These are phyloP conservation scores for Gilbertella persicaria DNA, from an alignment of 371 early-diverging fungal species.

Conservation along the genomic window DNA sequence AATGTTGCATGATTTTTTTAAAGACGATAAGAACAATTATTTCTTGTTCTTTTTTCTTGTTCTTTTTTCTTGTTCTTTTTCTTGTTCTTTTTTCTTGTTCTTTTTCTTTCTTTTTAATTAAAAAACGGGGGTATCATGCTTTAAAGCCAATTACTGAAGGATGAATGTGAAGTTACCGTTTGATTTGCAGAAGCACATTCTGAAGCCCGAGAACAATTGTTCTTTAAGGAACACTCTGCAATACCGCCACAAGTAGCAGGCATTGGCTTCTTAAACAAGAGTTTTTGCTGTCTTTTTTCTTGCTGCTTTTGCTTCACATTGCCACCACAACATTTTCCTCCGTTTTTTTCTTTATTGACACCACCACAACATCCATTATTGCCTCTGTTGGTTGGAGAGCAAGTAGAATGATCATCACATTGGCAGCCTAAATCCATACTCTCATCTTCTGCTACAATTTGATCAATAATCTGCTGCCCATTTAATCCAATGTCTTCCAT, in stretches of 20 bases:
- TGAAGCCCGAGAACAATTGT: conserved; percentile 23
- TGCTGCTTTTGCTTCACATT: conserved; percentile 10
- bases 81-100: too few relatives aligned
- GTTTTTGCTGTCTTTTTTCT: conserved; percentile 4
- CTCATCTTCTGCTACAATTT: conserved; percentile 8
- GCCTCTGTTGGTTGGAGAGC: conserved; percentile 13
- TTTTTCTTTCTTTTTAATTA: too few relatives aligned
- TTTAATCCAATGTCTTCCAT: not conserved
- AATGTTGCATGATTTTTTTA: too few relatives aligned
- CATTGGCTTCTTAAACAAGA: not conserved
- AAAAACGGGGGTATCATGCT: too few relatives aligned
- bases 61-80: too few relatives aligned
- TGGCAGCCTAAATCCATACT: not conserved
- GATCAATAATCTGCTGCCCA: not conserved
- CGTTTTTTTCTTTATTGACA: conserved; percentile 20
- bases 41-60: too few relatives aligned
- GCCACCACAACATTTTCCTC: conserved; percentile 29
- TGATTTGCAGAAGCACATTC: conserved; percentile 30
- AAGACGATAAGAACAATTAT: too few relatives aligned
- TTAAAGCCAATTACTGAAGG: conserved; percentile 23
- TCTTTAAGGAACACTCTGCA: conserved; percentile 22
- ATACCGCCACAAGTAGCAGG: not conserved
- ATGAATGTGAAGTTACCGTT: conserved; percentile 34
- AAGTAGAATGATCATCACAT: conserved; percentile 1
- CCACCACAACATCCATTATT: conserved; percentile 28